Conservation (phyloP, 768 basidiomycete species). For the Lactarius quietus region DNA sequence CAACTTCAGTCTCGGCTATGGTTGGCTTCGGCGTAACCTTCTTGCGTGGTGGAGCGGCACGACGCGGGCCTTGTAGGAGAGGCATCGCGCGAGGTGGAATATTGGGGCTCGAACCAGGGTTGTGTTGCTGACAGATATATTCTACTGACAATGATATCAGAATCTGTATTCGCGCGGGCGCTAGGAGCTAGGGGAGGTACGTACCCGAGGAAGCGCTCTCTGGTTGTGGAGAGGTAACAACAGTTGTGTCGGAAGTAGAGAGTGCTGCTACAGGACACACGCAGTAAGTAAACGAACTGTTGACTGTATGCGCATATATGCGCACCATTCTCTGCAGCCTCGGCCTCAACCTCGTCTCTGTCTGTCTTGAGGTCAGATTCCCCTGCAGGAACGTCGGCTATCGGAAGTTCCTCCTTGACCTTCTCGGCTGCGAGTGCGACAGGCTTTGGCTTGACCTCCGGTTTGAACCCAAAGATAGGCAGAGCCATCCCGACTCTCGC, state of each 20-base stretch:
- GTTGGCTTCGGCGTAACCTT: slow-evolving; percentile 21
- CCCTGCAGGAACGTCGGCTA: slow-evolving; percentile 6
- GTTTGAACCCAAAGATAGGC: slow-evolving; percentile 62
- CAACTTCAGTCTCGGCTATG: slow-evolving; percentile 3
- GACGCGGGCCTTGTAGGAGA: slow-evolving; percentile 36
- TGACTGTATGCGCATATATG: slow-evolving; percentile 5
- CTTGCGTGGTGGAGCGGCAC: slow-evolving; percentile 36
- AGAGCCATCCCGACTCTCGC: slow-evolving; percentile 77
- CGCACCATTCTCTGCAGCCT: slow-evolving; percentile 12
- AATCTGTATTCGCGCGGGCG: not conserved
- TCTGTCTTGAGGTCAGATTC: slow-evolving; percentile 19
- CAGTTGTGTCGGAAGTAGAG: slow-evolving; percentile 8
- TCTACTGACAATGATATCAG: slow-evolving; percentile 10
- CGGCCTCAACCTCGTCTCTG: not conserved
- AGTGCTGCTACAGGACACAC: not conserved
- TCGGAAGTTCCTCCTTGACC: slow-evolving; percentile 24
- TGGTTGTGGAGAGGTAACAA: slow-evolving; percentile 1
- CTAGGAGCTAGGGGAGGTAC: not conserved
- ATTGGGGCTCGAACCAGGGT: slow-evolving; percentile 11
- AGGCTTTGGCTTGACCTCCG: slow-evolving; percentile 36
- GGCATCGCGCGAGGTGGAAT: slow-evolving; percentile 31
- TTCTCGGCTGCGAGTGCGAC: slow-evolving; percentile 26
- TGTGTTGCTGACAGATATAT: slow-evolving; percentile 6
- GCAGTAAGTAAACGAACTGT: not conserved
- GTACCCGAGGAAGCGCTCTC: slow-evolving; percentile 7